Percentiles rank a stretch among this genome's conserved stretches.
Conservation (phyloP, 2,329 filamentous ascomycete species). For the Colletotrichum tamarilloi region DNA sequence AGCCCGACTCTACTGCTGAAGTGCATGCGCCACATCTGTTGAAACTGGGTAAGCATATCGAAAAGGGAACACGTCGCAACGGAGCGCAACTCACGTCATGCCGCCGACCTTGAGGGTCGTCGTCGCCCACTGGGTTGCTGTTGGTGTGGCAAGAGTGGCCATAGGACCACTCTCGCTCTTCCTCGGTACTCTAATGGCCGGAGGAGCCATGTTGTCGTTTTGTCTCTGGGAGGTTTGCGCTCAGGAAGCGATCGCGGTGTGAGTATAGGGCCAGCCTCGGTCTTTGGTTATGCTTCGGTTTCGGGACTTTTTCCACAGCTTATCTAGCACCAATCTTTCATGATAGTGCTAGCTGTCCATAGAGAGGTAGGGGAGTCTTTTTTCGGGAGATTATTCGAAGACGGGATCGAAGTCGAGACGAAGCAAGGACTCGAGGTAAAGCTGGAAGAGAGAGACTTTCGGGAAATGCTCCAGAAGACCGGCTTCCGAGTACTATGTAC, state of each 20-base stretch:
- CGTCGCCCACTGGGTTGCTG: conserved; percentile 78
- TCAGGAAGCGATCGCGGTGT: background rate
- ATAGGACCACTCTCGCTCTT: conserved; percentile 46
- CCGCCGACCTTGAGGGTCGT: conserved; percentile 92
- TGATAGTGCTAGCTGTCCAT: conserved; percentile 31
- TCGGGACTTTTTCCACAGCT: conserved; percentile 16
- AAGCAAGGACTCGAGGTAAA: background rate
- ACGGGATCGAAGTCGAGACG: background rate
- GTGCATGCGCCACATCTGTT: conserved; percentile 91
- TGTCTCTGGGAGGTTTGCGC: background rate
- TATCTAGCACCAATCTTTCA: conserved; percentile 26
- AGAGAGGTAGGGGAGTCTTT: background rate
- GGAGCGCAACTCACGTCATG: conserved; percentile 72
- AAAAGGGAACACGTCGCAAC: background rate
- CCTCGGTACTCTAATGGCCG: conserved; percentile 59
- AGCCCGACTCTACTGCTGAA: conserved; percentile 92
- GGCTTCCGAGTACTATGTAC: conserved; percentile 35
- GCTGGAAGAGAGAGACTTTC: background rate
- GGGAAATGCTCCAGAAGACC: conserved; percentile 34
- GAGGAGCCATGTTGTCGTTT: conserved; percentile 58
- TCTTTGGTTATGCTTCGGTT: conserved; percentile 24
- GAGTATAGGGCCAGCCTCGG: conserved; percentile 23
- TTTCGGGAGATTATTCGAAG: background rate
- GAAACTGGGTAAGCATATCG: conserved; percentile 48
- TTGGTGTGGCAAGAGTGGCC: conserved; percentile 49